Evolutionary conservation across 2,329 filamentous ascomycete genomes (phyloP).

Genomic region (Claviceps quebecensis): DNA sequence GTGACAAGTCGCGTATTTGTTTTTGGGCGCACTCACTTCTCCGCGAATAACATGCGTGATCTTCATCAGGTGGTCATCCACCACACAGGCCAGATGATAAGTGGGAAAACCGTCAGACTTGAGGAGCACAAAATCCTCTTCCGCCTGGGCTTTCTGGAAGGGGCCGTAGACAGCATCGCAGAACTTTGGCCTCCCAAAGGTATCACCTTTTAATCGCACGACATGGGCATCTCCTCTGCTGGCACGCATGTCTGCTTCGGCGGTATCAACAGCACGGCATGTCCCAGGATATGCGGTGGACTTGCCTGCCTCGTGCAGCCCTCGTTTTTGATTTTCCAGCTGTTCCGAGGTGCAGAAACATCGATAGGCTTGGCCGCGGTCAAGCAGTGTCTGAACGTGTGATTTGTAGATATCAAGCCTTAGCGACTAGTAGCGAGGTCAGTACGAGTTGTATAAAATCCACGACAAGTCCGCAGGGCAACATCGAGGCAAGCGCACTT

Average conservation of each 20-base stretch:
- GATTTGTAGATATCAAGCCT: conserved; percentile 57
- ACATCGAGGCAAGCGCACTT: conserved; percentile 34
- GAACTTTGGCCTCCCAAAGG: conserved; percentile 44
- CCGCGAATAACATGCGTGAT: conserved; percentile 94
- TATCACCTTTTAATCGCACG: conserved; percentile 56
- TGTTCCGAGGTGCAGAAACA: conserved; percentile 78
- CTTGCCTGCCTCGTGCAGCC: conserved; percentile 39
- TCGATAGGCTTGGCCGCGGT: conserved; percentile 66
- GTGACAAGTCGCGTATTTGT: background rate
- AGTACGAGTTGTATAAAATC: background rate
- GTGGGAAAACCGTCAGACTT: conserved; percentile 90
- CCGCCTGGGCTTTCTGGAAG: conserved; percentile 38
- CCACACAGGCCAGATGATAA: conserved; percentile 93
- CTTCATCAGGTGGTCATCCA: conserved; percentile 89
- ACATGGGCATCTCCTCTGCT: conserved; percentile 57
- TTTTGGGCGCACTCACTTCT: conserved; percentile 34
- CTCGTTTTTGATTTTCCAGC: conserved; percentile 51
- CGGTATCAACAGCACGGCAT: conserved; percentile 52
- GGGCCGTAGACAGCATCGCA: conserved; percentile 68
- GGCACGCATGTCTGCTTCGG: conserved; percentile 59
- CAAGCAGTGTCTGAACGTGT: conserved; percentile 55
- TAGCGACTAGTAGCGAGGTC: conserved; percentile 47
- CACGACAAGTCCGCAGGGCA: too few species aligned
- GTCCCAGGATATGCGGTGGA: conserved; percentile 42
- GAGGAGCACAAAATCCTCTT: conserved; percentile 77